A percentile compares a stretch with the other conserved stretches of the same genome.
Evolutionary conservation across 2,329 filamentous ascomycete genomes (phyloP).

Genomic region (Fusarium sp.): DNA sequence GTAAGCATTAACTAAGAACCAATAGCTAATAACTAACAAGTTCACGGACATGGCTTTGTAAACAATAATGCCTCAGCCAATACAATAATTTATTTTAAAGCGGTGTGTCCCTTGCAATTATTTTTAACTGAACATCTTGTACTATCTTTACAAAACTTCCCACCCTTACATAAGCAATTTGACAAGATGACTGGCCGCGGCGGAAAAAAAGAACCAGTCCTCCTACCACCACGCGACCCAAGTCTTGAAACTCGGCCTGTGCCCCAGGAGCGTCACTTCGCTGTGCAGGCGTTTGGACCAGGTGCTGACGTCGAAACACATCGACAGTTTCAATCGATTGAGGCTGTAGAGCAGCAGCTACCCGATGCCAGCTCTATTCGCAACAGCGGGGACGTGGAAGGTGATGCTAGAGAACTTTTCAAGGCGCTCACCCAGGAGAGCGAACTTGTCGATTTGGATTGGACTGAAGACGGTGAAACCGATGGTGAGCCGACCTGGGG

Average conservation of each 20-base stretch:
- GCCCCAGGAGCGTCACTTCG: constrained; percentile 3
- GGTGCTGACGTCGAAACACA: constrained; percentile 1
- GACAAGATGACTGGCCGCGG: constrained; percentile 7
- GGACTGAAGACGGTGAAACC: background rate
- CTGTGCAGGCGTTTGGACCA: constrained; percentile 4
- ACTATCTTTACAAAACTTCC: background rate
- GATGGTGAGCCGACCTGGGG: constrained; percentile 17
- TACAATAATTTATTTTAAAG: background rate
- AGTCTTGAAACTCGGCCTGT: constrained; percentile 11
- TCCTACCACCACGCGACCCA: constrained; percentile 1
- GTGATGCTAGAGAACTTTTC: constrained; percentile 1
- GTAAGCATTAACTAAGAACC: background rate
- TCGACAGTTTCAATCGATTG: background rate
- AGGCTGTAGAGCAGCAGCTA: constrained; percentile 3
- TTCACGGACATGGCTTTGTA: background rate
- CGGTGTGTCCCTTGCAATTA: background rate
- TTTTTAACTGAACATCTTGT: background rate
- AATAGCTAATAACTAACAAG: background rate
- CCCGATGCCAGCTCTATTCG: background rate
- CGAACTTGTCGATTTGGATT: background rate
- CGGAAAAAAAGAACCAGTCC: background rate
- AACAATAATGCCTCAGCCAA: background rate
- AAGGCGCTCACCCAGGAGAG: background rate
- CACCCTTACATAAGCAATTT: background rate
- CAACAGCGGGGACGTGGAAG: background rate